Evolutionary conservation across 768 basidiomycete genomes (phyloP).

Genomic region (Antrodiella citrinella): DNA sequence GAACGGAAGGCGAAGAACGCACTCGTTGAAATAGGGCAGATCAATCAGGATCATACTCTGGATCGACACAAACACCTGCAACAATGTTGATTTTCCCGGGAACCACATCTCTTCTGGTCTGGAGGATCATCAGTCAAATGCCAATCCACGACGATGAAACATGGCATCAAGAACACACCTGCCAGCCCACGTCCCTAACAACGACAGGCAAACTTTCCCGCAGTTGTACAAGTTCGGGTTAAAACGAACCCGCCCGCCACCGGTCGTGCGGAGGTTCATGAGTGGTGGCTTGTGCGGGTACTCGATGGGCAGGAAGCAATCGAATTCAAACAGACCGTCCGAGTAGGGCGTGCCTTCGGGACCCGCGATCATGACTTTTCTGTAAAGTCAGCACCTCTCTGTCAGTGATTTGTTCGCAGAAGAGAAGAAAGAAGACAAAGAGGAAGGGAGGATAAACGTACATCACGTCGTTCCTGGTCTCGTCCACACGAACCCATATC

Average conservation of each 20-base stretch:
- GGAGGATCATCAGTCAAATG: not conserved
- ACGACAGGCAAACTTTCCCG: constrained; percentile 47
- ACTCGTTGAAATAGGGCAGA: constrained; percentile 52
- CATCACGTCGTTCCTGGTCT: constrained; percentile 50
- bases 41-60: constrained; percentile 54
- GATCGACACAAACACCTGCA: constrained; percentile 50
- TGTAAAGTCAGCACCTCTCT: constrained; percentile 11
- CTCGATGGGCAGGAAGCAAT: constrained; percentile 45
- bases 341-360: constrained; percentile 64
- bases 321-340: constrained; percentile 60
- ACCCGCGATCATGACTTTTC: constrained; percentile 51
- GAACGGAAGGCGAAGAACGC: constrained; percentile 13
- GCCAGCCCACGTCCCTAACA: constrained; percentile 51
- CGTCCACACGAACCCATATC: constrained; percentile 49
- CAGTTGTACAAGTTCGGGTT: constrained; percentile 46
- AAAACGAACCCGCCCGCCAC: constrained; percentile 40
- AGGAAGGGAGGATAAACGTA: constrained; percentile 21
- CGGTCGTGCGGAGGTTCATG: constrained; percentile 47
- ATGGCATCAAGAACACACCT: constrained; percentile 20
- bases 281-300: constrained; percentile 41
- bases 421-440: constrained; percentile 8
- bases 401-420: not conserved
- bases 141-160: not conserved
- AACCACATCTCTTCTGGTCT: constrained; percentile 41
- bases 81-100: constrained; percentile 37